Base-by-base conservation (phyloP, 306 rosid species). In the Trifolium fragiferum region DNA sequence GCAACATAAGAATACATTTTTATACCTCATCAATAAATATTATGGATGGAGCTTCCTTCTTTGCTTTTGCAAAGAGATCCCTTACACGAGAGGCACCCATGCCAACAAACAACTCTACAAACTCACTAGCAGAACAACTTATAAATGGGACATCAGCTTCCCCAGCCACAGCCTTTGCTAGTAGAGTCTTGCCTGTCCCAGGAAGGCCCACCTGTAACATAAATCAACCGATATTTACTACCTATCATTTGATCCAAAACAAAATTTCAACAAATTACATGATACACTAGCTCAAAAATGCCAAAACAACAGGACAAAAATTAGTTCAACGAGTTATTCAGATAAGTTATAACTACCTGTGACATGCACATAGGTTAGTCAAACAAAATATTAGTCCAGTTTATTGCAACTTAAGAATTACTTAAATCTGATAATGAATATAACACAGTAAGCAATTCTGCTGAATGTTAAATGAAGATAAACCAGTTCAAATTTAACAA, bases 61-160 rank as follows among this genome's bases (percentile, higher is more conserved):
- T 93, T 73, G 98, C 98, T 63, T 90, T 88, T 64, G 97, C 97
- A 91, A 93, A 93, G 68, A 93, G 91, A 85, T 93, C 98, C 77
- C 98, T 88, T 64, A 93, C 98, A 71, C 98, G 98, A 72, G 97
- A 93, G 72, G 98, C 98, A 78, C 98, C 98, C 98, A 93, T 93
- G 77, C 98, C 98, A 66, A 93, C 97, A 87, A 89, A 93, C 81
- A 93, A 85, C 84, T 93, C 98, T 18, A 93, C 98, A 61, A 93
- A 93, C 85, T 93, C 98, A 82, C 98, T 93, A 14, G 98, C 98
- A 77, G 98, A 91, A 83, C 98, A 93, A 80, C 94, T 93, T 85
- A 93, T 83, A 80, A 93, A 93, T 70, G 98, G 98, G 23, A 93
- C 98, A 47, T 91, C 98, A 80, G 98, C 98, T 81, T 93, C 98